These are phyloP conservation scores for Marasmius sp. DNA, from an alignment of 1,284 basidiomycete genomes.

Conservation along the genomic window DNA sequence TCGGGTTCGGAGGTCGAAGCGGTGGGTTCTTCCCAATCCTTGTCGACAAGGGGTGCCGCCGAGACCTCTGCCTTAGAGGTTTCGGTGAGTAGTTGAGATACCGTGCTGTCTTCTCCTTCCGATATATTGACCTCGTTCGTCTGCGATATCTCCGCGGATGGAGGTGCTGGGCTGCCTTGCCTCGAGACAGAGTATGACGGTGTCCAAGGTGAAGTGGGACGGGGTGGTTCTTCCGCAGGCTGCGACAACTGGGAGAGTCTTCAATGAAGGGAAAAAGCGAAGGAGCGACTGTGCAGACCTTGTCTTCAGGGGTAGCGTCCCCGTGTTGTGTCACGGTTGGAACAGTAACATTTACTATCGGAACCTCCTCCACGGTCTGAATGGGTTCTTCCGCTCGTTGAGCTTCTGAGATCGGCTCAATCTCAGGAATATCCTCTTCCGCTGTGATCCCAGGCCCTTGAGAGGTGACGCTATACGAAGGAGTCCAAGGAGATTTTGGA, in stretches of 20 bases:
- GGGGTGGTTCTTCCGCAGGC: conserved; percentile 1
- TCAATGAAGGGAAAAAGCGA: neutral
- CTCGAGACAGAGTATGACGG: conserved; percentile 23
- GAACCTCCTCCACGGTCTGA: neutral
- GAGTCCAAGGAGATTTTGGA: conserved; percentile 43
- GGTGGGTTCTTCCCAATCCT: too few relatives aligned
- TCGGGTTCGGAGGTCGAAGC: too few relatives aligned
- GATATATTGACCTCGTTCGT: neutral
- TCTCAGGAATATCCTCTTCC: conserved; percentile 24
- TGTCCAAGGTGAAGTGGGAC: conserved; percentile 23
- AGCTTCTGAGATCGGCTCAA: conserved; percentile 20
- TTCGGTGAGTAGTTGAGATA: neutral
- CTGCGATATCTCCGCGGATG: neutral
- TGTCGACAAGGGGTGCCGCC: too few relatives aligned
- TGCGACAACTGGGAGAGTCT: neutral
- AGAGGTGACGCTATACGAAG: conserved; percentile 39
- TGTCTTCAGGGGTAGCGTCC: neutral
- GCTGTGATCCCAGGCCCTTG: conserved; percentile 31
- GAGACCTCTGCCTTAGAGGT: neutral
- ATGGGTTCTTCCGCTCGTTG: neutral
- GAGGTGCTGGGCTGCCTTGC: conserved; percentile 12
- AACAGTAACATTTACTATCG: neutral
- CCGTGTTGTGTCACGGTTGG: neutral
- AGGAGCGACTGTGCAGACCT: neutral
- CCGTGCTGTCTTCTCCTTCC: neutral